These are phyloP conservation scores for Ganoderma leucocontextum DNA, from an alignment of 1,284 basidiomycete genomes.

Conservation along the genomic window DNA sequence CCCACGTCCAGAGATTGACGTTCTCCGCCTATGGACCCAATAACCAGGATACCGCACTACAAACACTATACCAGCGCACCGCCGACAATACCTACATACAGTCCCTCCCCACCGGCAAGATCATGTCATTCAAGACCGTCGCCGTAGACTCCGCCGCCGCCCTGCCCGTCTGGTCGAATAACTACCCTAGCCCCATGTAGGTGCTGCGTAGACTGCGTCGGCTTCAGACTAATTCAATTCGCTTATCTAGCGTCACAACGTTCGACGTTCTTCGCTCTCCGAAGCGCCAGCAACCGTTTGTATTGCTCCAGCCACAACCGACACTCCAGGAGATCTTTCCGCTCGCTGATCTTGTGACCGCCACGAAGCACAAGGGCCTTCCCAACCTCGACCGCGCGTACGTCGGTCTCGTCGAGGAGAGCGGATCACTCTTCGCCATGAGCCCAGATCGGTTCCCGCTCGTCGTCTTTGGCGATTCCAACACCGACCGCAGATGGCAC, in stretches of 20 bases:
- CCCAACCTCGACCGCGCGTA: conserved; percentile 69
- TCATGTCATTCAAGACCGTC: conserved; percentile 73
- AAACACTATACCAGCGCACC: conserved; percentile 72
- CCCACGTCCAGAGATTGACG: conserved; percentile 75
- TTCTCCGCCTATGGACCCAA: conserved; percentile 89
- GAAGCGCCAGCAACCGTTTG: conserved; percentile 64
- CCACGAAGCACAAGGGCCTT: conserved; percentile 44
- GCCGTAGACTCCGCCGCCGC: conserved; percentile 38
- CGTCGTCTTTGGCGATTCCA: conserved; percentile 69
- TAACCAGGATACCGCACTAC: conserved; percentile 73
- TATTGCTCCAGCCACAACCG: conserved; percentile 81
- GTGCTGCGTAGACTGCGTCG: conserved; percentile 23
- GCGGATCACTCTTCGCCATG: conserved; percentile 81
- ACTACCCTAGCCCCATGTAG: conserved; percentile 66
- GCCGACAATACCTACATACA: conserved; percentile 83
- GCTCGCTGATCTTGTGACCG: conserved; percentile 47
- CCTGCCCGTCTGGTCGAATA: conserved; percentile 62
- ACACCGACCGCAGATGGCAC: conserved; percentile 36
- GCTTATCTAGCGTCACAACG: conserved; percentile 67
- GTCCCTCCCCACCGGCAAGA: conserved; percentile 76
- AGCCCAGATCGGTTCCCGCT: conserved; percentile 78
- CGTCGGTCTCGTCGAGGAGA: conserved; percentile 76
- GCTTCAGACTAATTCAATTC: conserved; percentile 14
- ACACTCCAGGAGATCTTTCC: conserved; percentile 71
- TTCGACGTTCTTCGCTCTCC: conserved; percentile 75